Percentiles rank a stretch among this genome's conserved stretches.
These are phyloP conservation scores for Penicillium mononematosum DNA, from an alignment of 495 filamentous ascomycete genomes.

Conservation along the genomic window DNA sequence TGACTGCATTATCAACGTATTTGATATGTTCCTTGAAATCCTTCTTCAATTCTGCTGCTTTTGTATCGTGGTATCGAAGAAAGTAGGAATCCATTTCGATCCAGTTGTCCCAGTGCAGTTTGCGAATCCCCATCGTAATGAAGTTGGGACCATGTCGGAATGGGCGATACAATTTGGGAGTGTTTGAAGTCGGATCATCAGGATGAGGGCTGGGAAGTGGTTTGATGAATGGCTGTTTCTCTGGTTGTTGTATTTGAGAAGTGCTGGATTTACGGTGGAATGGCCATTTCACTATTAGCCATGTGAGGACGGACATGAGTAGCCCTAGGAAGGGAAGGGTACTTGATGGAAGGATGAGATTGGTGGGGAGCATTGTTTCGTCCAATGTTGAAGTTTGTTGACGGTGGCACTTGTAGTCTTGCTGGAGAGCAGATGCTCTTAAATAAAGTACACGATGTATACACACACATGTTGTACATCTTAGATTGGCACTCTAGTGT, in stretches of 20 bases:
- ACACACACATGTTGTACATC: not conserved
- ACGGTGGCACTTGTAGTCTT: not conserved
- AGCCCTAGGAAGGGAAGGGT: conserved; percentile 9
- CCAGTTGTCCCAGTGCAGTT: conserved; percentile 68
- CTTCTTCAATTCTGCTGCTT: conserved; percentile 55
- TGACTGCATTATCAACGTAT: conserved; percentile 39
- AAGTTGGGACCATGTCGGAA: conserved; percentile 68
- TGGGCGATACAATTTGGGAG: conserved; percentile 69
- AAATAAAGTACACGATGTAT: not conserved
- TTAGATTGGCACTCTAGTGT: not conserved
- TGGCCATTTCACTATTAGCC: conserved; percentile 9
- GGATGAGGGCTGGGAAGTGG: conserved; percentile 13
- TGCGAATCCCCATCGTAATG: conserved; percentile 73
- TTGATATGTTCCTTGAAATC: conserved; percentile 20
- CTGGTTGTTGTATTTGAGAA: not conserved
- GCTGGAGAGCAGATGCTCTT: not conserved
- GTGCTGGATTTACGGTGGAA: not conserved
- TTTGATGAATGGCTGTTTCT: conserved; percentile 11
- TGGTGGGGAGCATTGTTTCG: not conserved
- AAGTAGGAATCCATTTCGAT: conserved; percentile 76
- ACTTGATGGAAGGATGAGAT: not conserved
- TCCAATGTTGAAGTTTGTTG: not conserved
- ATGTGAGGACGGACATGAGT: not conserved
- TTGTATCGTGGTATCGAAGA: conserved; percentile 63
- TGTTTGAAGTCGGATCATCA: conserved; percentile 36